Conservation (phyloP, 140 eudicot genomes). For the Ambrosia hybrid region DNA sequence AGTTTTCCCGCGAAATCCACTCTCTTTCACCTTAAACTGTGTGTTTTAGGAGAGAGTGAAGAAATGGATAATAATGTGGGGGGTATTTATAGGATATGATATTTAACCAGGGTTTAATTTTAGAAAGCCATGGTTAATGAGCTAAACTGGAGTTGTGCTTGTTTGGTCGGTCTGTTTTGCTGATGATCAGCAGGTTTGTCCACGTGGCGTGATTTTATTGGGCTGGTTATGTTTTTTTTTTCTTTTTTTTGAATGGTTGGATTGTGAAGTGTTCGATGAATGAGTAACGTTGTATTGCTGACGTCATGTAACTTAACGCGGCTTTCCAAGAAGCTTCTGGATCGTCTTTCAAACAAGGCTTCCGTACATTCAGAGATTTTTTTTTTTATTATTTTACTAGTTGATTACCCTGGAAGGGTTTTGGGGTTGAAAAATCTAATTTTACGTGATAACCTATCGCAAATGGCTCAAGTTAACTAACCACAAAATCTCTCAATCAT, state of each 20-base stretch:
- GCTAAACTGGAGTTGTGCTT: not conserved
- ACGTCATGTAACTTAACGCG: conserved; percentile 12
- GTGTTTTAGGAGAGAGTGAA: not conserved
- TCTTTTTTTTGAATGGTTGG: not conserved
- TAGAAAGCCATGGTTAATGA: not conserved
- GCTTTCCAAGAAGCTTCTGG: conserved; percentile 12
- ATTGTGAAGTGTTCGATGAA: not conserved
- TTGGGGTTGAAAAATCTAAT: too few species aligned
- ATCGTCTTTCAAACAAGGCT: too few species aligned
- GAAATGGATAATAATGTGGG: not conserved
- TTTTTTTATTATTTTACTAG: too few species aligned
- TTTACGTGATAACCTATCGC: too few species aligned
- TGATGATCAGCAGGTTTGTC: not conserved
- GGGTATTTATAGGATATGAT: not conserved
- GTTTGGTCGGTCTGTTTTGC: not conserved
- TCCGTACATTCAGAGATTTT: too few species aligned
- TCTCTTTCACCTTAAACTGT: not conserved
- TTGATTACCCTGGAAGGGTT: too few species aligned
- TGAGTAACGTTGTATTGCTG: not conserved
- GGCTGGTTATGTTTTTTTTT: conserved; percentile 2
- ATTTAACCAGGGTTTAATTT: not conserved
- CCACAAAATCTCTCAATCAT: too few species aligned
- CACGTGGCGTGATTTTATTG: conserved; percentile 13
- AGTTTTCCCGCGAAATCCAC: not conserved
- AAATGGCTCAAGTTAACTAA: too few species aligned